phyloP scores from a whole-genome alignment of 108 stramenopile genomes.

The Parietichytrium sp. region DNA sequence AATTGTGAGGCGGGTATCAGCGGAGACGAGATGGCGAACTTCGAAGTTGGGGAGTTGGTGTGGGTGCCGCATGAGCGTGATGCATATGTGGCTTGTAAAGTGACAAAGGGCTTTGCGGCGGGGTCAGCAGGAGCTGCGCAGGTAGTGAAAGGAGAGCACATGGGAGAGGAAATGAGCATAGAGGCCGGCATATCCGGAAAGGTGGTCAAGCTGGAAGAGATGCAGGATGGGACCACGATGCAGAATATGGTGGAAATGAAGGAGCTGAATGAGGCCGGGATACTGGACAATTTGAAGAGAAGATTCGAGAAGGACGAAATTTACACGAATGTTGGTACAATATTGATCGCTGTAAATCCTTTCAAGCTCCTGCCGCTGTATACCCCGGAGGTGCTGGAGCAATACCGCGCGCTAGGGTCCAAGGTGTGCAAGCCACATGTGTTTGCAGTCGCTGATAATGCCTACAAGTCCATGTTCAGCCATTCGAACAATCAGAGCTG shows the following conservation, averaged over 20 bases:
- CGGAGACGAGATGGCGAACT: no score
- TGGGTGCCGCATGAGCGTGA: no score
- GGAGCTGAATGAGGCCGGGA: conserved; percentile 64
- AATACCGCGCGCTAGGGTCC: neutral
- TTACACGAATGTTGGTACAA: conserved; percentile 51
- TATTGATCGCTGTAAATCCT: conserved; percentile 60
- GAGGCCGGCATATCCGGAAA: no score
- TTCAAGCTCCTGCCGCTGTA: conserved; percentile 61
- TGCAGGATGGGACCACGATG: no score
- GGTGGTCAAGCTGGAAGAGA: no score
- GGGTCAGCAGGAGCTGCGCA: no score
- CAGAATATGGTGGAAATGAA: conserved; percentile 60
- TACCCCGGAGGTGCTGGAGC: conserved; percentile 60
- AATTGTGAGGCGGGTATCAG: no score
- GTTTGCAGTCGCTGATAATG: conserved; percentile 47
- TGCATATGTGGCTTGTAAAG: no score
- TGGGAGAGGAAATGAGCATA: no score
- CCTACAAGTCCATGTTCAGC: conserved; percentile 32
- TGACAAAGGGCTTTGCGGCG: no score
- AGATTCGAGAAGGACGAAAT: conserved; percentile 55
- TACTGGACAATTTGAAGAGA: conserved; percentile 55
- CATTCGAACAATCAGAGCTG: conserved; percentile 40
- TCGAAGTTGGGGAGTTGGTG: no score
- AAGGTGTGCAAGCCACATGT: conserved; percentile 41
- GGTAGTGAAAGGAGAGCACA: no score